Base-by-base conservation (phyloP, 129 eudicot genomes). In the Chrysanthemum seticuspe region DNA sequence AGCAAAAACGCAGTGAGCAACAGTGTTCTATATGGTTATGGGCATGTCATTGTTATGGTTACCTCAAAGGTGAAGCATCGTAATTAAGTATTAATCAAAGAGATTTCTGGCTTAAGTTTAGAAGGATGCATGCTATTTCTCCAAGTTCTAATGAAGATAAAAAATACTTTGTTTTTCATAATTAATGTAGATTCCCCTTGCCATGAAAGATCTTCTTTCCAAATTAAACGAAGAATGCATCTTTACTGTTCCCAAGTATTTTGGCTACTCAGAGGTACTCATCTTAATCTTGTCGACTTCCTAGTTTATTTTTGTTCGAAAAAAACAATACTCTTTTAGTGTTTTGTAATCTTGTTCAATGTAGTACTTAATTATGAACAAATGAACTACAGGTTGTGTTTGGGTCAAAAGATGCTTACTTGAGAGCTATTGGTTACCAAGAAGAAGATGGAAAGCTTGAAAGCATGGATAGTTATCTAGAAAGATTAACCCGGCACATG, bases 391-490 rank as follows among this genome's bases (percentile, higher is more conserved):
- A 93, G 98, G 71, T 79, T 1, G 76, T 83, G n/a, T 95, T 88
- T 77, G 73, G 71, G 51, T 82, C 87, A 15, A 81, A 55, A 76
- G 88, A 88, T 53, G 96, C 85, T 69, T 83, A 88, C 67, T 66
- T 51, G 74, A 83, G 74, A 79, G 88, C 97, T 10, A 81, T 95
- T 71, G 99, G 99, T 57, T 95, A 81, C 62, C 68, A 76, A 76
- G 97, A 85, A 80, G 89, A 85, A 79, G 83, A 95, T 73, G 96
- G 96, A 44, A 76, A 94, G 79, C 74, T 94, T 65, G 97, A 95
- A 79, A 81, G 66, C 45, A 72, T 53, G 0, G 97, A 93, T 15
- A 69, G 62, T 13, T 95, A 82, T 75, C 54, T 85, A 21, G 83
- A 52, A 68, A 83, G 88, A 23, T 12, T 90, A 74, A 78, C 67